These are phyloP conservation scores for Ochromonas danica DNA, from an alignment of 108 stramenopile species.

Conservation along the genomic window DNA sequence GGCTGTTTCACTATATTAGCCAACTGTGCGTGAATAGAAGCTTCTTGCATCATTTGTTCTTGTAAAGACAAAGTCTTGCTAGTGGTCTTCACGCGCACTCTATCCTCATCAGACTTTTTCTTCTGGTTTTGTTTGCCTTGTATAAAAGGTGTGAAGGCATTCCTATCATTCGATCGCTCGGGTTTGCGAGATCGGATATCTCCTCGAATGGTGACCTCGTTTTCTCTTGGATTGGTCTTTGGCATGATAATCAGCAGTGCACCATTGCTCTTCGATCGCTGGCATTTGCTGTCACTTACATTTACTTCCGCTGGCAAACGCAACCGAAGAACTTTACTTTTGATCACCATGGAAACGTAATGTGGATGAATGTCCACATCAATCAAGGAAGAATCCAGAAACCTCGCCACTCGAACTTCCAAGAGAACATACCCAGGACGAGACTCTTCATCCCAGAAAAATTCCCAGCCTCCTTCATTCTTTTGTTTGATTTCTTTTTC, in stretches of 20 bases:
- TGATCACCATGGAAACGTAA: conserved; percentile 72
- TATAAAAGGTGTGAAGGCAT: background rate
- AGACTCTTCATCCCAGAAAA: conserved; percentile 64
- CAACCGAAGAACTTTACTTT: conserved; percentile 70
- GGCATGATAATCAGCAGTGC: conserved; percentile 74
- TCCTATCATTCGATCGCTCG: background rate
- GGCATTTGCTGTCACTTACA: conserved; percentile 54
- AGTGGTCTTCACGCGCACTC: background rate
- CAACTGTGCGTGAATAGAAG: too few species aligned
- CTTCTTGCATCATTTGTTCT: conserved; percentile 23
- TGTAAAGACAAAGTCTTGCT: background rate
- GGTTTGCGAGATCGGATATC: background rate
- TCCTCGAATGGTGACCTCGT: conserved; percentile 39
- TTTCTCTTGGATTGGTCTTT: conserved; percentile 57
- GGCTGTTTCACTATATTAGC: too few species aligned
- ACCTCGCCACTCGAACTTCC: conserved; percentile 59
- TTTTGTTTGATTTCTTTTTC: conserved; percentile 45
- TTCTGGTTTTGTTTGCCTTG: background rate
- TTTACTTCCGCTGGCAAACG: conserved; percentile 66
- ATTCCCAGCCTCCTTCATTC: conserved; percentile 71
- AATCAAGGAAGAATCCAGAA: conserved; percentile 70
- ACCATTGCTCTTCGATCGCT: conserved; percentile 69
- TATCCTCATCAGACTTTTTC: background rate
- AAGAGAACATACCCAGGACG: conserved; percentile 54
- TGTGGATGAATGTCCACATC: conserved; percentile 80